Evolutionary conservation across 495 filamentous ascomycete genomes (phyloP), one percentile per base, ranked within the genome.

Genomic region (Arthonia radiata): DNA sequence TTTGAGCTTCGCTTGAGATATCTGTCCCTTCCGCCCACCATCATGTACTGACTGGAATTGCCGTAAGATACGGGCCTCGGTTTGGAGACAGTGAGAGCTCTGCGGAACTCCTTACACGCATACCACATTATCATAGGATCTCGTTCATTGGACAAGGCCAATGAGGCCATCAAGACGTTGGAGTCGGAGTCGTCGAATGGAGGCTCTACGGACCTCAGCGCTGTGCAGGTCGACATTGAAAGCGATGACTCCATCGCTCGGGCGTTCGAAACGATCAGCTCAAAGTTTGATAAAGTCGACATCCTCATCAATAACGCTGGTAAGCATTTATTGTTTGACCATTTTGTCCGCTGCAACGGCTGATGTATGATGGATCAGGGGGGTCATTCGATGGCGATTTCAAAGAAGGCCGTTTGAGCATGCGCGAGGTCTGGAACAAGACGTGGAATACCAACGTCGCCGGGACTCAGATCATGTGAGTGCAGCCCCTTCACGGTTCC

Each of bases 381-480:
- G 50, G 39, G 10, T 34, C 37, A 15, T 47, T 53, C 32, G 50
- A 58, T 24, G 24, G 31, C 3, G 46, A 48, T 4, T 1, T 42
- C 44, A 0, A 37, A 42, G 11, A 40, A 34, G 26, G 44, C 25
- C 29, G 51, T 34, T 0, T 49, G 38, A 28, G 38, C 18, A 26
- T 42, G 25, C 48, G 59, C 18, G 42, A 54, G 28, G 39, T 38
- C 24, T 61, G 50, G 43, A 61, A 56, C 34, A 49, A 56, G 23
- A 49, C 59, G 9, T 64, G 66, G 42, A 56, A 64, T 30, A 48
- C 59, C 36, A 67, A 70, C 39, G 53, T 59, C 1, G 50, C 56
- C 16, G 49, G 56, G 11, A 55, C 59, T 0, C 49, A 63, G 6
- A 40, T 62, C 27, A 25, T 62, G n/a, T n/a, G n/a, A n/a, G n/a